Conservation (phyloP, 306 rosid species). For the Gynostemma pentaphyllum region DNA sequence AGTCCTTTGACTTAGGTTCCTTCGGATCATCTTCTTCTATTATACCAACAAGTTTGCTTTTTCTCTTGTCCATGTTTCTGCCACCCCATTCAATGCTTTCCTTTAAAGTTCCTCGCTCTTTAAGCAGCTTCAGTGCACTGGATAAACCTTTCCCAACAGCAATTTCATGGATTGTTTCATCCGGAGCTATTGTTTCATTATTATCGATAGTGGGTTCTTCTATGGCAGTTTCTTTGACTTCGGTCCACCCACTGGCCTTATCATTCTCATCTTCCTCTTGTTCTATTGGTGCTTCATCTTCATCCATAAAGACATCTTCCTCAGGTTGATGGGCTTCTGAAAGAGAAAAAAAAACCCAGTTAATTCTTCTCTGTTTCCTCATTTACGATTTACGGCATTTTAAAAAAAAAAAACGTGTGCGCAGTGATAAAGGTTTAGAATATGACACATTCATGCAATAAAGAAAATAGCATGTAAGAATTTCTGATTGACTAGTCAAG, state of each 20-base stretch:
- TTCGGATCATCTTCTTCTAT: conserved; percentile 53
- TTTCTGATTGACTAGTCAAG: neutral
- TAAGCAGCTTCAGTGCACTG: conserved; percentile 72
- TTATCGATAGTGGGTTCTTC: conserved; percentile 44
- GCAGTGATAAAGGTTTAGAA: neutral
- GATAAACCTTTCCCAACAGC: conserved; percentile 85
- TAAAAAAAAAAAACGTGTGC: neutral
- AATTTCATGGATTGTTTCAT: conserved; percentile 86
- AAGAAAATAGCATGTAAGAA: neutral
- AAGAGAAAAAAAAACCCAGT: conserved; percentile 14
- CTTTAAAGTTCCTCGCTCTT: conserved; percentile 88
- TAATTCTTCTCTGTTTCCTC: conserved; percentile 5
- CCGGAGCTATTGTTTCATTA: conserved; percentile 49
- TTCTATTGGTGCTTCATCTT: conserved; percentile 47
- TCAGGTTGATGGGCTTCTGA: conserved; percentile 83
- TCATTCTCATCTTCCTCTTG: conserved; percentile 36
- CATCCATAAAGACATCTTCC: conserved; percentile 78
- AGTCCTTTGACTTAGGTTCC: conserved; percentile 29
- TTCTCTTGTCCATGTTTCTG: conserved; percentile 98
- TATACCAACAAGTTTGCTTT: conserved; percentile 82
- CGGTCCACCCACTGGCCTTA: conserved; percentile 78
- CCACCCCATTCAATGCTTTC: conserved; percentile 96
- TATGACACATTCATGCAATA: neutral
- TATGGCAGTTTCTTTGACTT: conserved; percentile 46
- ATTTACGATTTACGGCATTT: neutral